A percentile compares a stretch with the other conserved stretches of the same genome.
Evolutionary conservation across 2,329 filamentous ascomycete genomes (phyloP).

Genomic region (Verticillium nubilum): DNA sequence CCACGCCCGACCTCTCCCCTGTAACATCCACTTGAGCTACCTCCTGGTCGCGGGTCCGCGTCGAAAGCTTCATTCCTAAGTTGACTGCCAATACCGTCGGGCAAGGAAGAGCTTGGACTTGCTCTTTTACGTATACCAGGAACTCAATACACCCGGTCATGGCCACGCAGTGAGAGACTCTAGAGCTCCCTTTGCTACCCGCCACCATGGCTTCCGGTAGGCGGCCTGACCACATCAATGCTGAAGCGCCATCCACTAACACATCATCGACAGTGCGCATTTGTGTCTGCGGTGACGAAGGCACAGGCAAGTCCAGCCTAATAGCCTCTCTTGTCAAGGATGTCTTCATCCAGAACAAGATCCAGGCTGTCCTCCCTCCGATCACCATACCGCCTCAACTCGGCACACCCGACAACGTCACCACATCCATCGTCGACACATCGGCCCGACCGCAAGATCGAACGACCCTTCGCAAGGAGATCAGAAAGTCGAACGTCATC

Average conservation of each 20-base stretch:
- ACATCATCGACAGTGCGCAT: constrained; percentile 61
- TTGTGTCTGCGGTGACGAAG: constrained; percentile 94
- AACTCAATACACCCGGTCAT: neutral
- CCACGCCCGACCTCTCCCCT: neutral
- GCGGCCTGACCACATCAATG: neutral
- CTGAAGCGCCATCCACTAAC: neutral
- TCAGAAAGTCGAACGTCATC: constrained; percentile 95
- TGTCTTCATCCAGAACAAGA: constrained; percentile 91
- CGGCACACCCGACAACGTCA: constrained; percentile 92
- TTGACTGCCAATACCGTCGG: neutral
- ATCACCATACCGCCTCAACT: constrained; percentile 93
- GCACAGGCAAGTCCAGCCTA: constrained; percentile 82
- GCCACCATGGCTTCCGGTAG: constrained; percentile 13
- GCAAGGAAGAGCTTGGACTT: neutral
- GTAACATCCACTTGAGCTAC: neutral
- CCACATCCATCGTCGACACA: constrained; percentile 95
- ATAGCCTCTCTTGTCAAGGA: constrained; percentile 96
- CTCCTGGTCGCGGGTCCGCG: neutral
- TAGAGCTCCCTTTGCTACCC: neutral
- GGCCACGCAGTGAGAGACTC: neutral
- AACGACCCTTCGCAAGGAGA: constrained; percentile 83
- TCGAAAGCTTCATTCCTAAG: neutral
- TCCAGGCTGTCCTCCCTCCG: constrained; percentile 88
- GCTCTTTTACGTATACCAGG: neutral
- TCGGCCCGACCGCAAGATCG: constrained; percentile 92